Evolutionary conservation across 1,284 basidiomycete genomes (phyloP).

Genomic region (Volvariella volvacea): DNA sequence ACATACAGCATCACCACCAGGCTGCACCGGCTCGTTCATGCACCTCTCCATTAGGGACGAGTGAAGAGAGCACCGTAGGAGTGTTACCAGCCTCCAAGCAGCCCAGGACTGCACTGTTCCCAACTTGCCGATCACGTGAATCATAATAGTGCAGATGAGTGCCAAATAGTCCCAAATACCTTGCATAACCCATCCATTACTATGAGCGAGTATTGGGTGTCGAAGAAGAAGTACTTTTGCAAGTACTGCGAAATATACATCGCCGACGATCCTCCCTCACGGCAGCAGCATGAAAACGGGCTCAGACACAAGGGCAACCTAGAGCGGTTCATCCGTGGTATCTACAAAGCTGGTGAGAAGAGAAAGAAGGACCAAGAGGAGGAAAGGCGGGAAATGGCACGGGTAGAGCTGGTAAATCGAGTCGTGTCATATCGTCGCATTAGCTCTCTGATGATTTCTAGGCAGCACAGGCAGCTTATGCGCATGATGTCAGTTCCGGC

Average conservation of each 20-base stretch:
- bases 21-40: too few relatives aligned
- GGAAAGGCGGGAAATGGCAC: conserved; percentile 80
- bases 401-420: conserved; percentile 71
- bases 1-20: too few relatives aligned
- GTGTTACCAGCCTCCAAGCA: too few relatives aligned
- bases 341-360: conserved; percentile 92
- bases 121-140: too few relatives aligned
- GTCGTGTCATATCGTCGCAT: conserved; percentile 4
- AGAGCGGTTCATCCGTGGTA: conserved; percentile 83
- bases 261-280: conserved; percentile 89
- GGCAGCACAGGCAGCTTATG: conserved; percentile 72
- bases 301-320: conserved; percentile 92
- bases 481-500: conserved; percentile 67
- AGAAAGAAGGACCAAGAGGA: conserved; percentile 82
- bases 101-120: too few relatives aligned
- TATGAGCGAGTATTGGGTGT: conserved; percentile 86
- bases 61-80: too few relatives aligned
- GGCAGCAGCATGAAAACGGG: conserved; percentile 90
- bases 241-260: conserved; percentile 91
- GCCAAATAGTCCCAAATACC: not conserved
- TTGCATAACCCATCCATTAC: conserved; percentile 9
- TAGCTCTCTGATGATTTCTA: conserved; percentile 18
- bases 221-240: conserved; percentile 79
- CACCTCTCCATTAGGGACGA: too few relatives aligned
- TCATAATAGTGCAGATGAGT: too few relatives aligned